Evolutionary conservation across 2,329 filamentous ascomycete genomes (phyloP).

Genomic region (Colletotrichum magnum): DNA sequence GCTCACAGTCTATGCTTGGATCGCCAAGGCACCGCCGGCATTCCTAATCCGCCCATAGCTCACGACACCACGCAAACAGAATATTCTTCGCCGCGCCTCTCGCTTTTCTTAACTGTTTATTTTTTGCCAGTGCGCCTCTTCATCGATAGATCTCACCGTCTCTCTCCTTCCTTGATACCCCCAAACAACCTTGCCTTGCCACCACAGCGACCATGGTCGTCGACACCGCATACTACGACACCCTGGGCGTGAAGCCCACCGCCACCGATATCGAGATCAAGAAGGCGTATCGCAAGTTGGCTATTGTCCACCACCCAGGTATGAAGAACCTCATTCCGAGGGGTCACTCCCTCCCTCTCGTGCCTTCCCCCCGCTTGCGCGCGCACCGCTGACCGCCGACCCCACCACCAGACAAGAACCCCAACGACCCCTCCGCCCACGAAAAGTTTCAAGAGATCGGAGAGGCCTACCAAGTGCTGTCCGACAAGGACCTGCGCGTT

Average conservation of each 20-base stretch:
- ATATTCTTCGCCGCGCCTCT: background rate
- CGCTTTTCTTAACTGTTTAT: slow-evolving; percentile 19
- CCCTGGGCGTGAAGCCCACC: slow-evolving; percentile 85
- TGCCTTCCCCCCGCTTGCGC: background rate
- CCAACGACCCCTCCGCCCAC: slow-evolving; percentile 93
- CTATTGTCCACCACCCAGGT: slow-evolving; percentile 94
- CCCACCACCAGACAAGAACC: slow-evolving; percentile 86
- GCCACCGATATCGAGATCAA: slow-evolving; percentile 95
- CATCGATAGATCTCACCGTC: background rate
- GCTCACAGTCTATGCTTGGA: slow-evolving; percentile 1
- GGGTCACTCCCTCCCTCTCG: background rate
- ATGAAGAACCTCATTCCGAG: slow-evolving; percentile 49
- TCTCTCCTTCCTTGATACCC: slow-evolving; percentile 6
- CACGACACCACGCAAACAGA: background rate
- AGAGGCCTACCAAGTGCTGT: slow-evolving; percentile 84
- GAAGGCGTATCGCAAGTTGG: slow-evolving; percentile 95
- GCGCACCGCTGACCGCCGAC: slow-evolving; percentile 15
- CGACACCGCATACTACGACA: slow-evolving; percentile 91
- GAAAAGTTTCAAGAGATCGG: slow-evolving; percentile 93
- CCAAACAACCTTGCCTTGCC: background rate
- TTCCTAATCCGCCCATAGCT: slow-evolving; percentile 17
- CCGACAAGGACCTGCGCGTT: slow-evolving; percentile 86
- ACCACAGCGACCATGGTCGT: slow-evolving; percentile 78
- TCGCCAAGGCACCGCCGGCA: slow-evolving; percentile 10
- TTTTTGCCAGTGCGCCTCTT: slow-evolving; percentile 2